Base-by-base conservation (phyloP, 345 rosid species). In the Ailanthus altissimus region DNA sequence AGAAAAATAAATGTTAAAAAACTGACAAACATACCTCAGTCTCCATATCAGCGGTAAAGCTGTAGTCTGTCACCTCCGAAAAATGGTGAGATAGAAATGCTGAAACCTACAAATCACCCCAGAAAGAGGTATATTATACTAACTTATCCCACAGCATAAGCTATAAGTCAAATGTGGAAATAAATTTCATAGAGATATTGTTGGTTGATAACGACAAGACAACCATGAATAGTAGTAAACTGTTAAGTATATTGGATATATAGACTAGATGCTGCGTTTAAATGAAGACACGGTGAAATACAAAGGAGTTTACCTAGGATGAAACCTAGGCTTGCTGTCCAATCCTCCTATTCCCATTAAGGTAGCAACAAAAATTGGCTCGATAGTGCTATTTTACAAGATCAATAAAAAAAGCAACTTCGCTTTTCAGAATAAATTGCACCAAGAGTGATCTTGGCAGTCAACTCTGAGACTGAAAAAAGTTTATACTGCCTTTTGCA, bases 41-140 rank as follows among this genome's bases (percentile, higher is more conserved):
- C 87, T 96, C 99, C 99, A 93, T 91, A 81, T 93, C 99, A 81
- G 99, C 97, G 67, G 99, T 96, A 79, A 96, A 96, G 86, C 98
- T 90, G 80, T 91, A 93, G 85, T 96, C 98, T 32, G 94, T 88
- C 80, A 93, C 94, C 89, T 96, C 99, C 0, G 97, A 83, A 83
- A 96, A 96, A 83, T 90, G 85, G 80, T 93, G 84, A 49, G 92
- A 83, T 70, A 96, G 98, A 85, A 93, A 96, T 80, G 99, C 99
- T 58, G 99, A 92, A 79, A 96, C 95, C 99, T 96, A 69, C 8
- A 78, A 21, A 75, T 62, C 73, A 75, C 42, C 70, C 6, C 58
- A 71, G 72, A 70, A 80, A 50, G 16, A 64, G 36, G 8, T 62
- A 20, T 36, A 45, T 53, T 32, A 49, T 53, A 63, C 12, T 50